Evolutionary conservation across 768 basidiomycete species (phyloP), one percentile per base, ranked within the genome.

Genomic region (Thelephora ganbajun): DNA sequence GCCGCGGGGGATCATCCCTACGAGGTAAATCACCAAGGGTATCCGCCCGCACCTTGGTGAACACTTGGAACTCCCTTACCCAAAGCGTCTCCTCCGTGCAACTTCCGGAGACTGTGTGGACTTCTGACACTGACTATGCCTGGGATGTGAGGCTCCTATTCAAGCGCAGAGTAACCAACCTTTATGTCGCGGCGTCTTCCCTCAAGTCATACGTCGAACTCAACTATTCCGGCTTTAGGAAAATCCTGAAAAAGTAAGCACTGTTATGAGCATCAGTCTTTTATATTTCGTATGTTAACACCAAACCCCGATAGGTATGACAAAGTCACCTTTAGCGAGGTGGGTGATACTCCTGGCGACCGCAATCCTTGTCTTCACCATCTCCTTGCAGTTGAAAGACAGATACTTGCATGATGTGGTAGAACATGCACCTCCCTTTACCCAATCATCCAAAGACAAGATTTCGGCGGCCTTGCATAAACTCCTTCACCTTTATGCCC

Each of bases 211-310:
- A 90, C 53, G 79, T 90, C 48, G 90, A 97, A 57, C 67, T 96
- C 49, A 98, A 98, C 61, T 75, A 88, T 60, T 85, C 89, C 0
- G 94, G 92, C 1, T 90, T 97, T 66, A 76, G 89, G 55, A 97
- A 97, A 70, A 92, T 94, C 34, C 61, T 93, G 59, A 97, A 97
- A 66, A 97, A 97, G 84, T 91, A 59, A 49, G 78, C 62, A 26
- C n/a, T 44, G 48, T 42, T 30, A 30, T 30, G 4, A 9, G n/a
- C n/a, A n/a, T n/a, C n/a, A n/a, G n/a, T n/a, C 41, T 39, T 6
- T 48, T 34, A 33, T 35, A 11, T 35, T 33, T 30, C 19, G 26
- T 37, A 22, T 43, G 11, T 50, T 18, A 48, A 47, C n/a, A 52
- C 48, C 14, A 0, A 33, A 18, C 19, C 44, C 18, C 41, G n/a